Base-by-base conservation (phyloP, 305 asterid genomes). In the Solanum chacoense region DNA sequence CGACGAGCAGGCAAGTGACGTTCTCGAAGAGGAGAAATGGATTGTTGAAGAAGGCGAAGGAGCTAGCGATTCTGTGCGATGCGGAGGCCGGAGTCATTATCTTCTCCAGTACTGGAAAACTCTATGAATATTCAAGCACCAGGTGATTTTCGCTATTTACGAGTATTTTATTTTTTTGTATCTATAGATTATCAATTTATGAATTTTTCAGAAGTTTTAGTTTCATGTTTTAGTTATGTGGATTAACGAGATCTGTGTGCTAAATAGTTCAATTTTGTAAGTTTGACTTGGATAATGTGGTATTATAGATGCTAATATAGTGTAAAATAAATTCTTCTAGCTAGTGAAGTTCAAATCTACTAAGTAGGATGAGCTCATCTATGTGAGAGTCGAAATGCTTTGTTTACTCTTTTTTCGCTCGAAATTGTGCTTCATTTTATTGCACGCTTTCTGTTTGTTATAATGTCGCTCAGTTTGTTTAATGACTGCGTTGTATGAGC, bases 1-100 rank as follows among this genome's bases (percentile, higher is more conserved):
- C 93, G 42, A 91, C 93, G 85, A 91, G 92, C 88, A 91, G 93
- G 37, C 93, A 91, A 81, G 93, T 91, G 29, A 91, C 93, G 35
- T 91, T 91, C n/a, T 91, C 93, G 35, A 91, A 91, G 86, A 88
- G 93, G 88, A 91, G 93, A 26, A 91, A 88, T 76, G 93, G 93
- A 80, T 88, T 91, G 88, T 67, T 91, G 88, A 91, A 91, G 92
- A 91, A 91, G 78, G 91, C 93, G 5, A 91, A 90, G 91, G 93
- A 91, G 87, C 32, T 91, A 29, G 93, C 88, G 40, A 91, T 91
- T 65, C 88, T 91, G 7, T 91, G 93, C 86, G 92, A 91, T 14
- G 93, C 93, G 4, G 93, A 91, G 85, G 91, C 90, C 74, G 93
- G 93, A 87, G 93, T 91, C 65, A 86, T 91, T 85, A 91, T 91